Base-by-base conservation (phyloP, 2,329 filamentous ascomycete genomes). In the Fusarium cyanostomum region DNA sequence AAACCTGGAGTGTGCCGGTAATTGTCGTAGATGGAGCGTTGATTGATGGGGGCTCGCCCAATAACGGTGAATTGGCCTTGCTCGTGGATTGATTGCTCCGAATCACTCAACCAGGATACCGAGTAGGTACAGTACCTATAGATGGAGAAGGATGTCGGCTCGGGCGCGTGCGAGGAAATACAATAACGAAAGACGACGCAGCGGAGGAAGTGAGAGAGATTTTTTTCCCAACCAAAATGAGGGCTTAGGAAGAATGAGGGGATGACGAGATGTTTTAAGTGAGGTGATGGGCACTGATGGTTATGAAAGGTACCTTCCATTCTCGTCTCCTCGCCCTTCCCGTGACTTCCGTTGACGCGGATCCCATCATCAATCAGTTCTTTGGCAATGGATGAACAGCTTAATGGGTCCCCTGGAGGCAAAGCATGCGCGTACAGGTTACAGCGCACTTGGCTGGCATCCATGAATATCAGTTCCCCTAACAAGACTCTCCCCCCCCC, bases 371-470 rank as follows among this genome's bases (percentile, higher is more conserved):
- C 33, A 52, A 62, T 55, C 43, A 45, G 50, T 45, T 56, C 16
- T 46, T 15, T 11, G 57, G 62, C 31, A 62, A 65, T 44, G 38
- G 48, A 65, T 66, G 62, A 35, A 35, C 62, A 43, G 34, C 28
- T 64, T 34, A 45, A 49, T 57, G 34, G 38, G 43, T 37, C 53
- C 30, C 13, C 37, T 55, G 38, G 52, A 44, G 62, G 50, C 62
- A 56, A 65, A 48, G 49, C 59, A 67, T 41, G 59, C 63, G 63
- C 59, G 63, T 66, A 63, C 59, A 53, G 33, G 43, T 52, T 42
- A 46, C 45, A 48, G 27, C 39, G 42, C 46, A 48, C 37, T 33
- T 53, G 35, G 21, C 16, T 35, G 27, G 26, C 24, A 21, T 43
- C 15, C 16, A 21, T 15, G 10, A 28, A 26, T 24, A 62, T 41